phyloP scores from a whole-genome alignment of 129 eudicot genomes.

The Tanacetum coccineum region DNA sequence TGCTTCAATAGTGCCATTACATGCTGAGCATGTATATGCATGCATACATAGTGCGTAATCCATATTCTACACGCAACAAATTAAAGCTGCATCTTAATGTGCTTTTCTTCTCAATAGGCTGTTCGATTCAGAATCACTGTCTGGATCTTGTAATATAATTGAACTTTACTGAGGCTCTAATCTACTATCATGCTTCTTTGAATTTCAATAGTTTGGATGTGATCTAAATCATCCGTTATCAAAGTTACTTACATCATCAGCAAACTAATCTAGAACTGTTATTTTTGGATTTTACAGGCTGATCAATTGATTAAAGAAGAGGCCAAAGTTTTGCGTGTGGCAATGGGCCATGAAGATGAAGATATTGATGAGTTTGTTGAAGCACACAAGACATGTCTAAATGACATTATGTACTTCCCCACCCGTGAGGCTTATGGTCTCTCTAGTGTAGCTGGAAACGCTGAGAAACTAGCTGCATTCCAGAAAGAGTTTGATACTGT shows the following conservation, averaged over 20 bases:
- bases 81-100: too few species aligned
- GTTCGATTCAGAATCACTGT: neutral
- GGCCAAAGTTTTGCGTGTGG: slow-evolving; percentile 48
- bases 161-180: neutral
- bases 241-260: neutral
- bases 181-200: neutral
- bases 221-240: neutral
- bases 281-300: slow-evolving; percentile 50
- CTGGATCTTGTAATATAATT: too few species aligned
- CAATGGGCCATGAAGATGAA: slow-evolving; percentile 88
- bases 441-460: slow-evolving; percentile 88
- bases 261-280: neutral
- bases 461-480: slow-evolving; percentile 76
- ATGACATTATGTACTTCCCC: slow-evolving; percentile 89
- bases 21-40: neutral
- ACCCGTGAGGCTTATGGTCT: slow-evolving; percentile 78
- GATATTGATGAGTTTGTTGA: slow-evolving; percentile 78
- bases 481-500: slow-evolving; percentile 90
- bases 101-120: neutral
- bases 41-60: neutral
- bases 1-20: neutral
- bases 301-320: slow-evolving; percentile 66
- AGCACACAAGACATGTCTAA: slow-evolving; percentile 76
- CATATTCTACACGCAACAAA: too few species aligned
- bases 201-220: too few species aligned